Conservation (phyloP, 768 basidiomycete genomes). For the Kwoniella dendrophila region DNA sequence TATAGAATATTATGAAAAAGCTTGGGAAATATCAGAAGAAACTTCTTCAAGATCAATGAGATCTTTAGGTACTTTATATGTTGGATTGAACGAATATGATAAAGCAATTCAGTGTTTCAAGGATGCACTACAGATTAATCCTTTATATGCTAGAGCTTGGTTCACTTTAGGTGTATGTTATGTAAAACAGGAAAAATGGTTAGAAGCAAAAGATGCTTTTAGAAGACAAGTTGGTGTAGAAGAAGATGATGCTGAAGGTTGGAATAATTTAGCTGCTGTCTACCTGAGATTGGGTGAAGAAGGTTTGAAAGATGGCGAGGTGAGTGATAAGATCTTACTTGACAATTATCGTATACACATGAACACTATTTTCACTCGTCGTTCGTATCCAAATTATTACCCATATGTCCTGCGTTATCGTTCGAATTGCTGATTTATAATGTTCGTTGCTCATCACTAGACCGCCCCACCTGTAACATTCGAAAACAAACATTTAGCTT, state of each 20-base stretch:
- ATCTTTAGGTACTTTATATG: constrained; percentile 81
- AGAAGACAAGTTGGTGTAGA: constrained; percentile 83
- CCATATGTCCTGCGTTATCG: no score
- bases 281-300: constrained; percentile 77
- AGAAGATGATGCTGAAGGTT: constrained; percentile 95
- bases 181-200: constrained; percentile 81
- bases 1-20: constrained; percentile 72
- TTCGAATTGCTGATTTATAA: no score
- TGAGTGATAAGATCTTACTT: constrained; percentile 19
- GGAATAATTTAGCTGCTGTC: constrained; percentile 94
- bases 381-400: no score
- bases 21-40: constrained; percentile 78
- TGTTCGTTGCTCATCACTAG: background rate
- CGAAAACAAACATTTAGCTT: constrained; percentile 78
- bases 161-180: constrained; percentile 93
- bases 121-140: constrained; percentile 82
- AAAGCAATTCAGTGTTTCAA: constrained; percentile 69
- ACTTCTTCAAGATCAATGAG: constrained; percentile 90
- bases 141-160: constrained; percentile 84
- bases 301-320: constrained; percentile 41
- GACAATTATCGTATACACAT: no score
- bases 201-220: constrained; percentile 79
- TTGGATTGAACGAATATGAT: constrained; percentile 67
- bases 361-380: no score
- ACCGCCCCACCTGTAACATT: constrained; percentile 49